Evolutionary conservation across 345 rosid genomes (phyloP), one percentile per base, ranked within the genome.

Genomic region (Draba incana): DNA sequence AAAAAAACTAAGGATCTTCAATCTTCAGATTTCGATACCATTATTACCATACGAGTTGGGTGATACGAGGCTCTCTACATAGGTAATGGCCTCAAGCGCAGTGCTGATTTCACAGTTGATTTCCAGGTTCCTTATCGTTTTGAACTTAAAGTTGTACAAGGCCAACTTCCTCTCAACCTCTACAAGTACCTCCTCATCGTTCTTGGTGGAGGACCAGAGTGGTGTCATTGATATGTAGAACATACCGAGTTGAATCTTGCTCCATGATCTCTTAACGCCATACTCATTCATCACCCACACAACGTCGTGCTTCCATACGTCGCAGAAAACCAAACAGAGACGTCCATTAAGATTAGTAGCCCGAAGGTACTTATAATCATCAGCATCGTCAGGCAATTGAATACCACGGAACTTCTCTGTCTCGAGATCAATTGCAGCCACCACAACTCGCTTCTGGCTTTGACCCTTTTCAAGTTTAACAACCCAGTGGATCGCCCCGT

Each of bases 1-100:
- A 20, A 20, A 20, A 20, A 20, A 20, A 20, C 20, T 0, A 20
- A 20, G 20, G 20, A 1, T 20, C 20, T 20, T 20, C 33, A 30
- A 4, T 30, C 33, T 30, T 30, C 6, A 30, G 33, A 30, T 30
- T 5, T 30, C 33, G 4, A 30, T 30, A 30, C 33, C 33, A 33
- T 7, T 33, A 33, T 33, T 33, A 33, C 37, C 37, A 33, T 33
- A 33, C 37, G 37, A 6, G 37, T 33, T 33, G 37, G 82, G 82
- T 4, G 82, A 75, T 38, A 79, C 10, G 24, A 79, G 79, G 58
- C 77, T 75, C 70, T 79, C 82, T 27, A 75, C 28, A 35, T 75
- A 79, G 42, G 70, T 66, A 46, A 66, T 69, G 24, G 70, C 76
- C 37, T 6, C 2, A 33, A 33, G 7, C 9, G 37, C 6, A 33